These are phyloP conservation scores for Angomonas ambiguus DNA, from an alignment of 208 protist species.

Conservation along the genomic window DNA sequence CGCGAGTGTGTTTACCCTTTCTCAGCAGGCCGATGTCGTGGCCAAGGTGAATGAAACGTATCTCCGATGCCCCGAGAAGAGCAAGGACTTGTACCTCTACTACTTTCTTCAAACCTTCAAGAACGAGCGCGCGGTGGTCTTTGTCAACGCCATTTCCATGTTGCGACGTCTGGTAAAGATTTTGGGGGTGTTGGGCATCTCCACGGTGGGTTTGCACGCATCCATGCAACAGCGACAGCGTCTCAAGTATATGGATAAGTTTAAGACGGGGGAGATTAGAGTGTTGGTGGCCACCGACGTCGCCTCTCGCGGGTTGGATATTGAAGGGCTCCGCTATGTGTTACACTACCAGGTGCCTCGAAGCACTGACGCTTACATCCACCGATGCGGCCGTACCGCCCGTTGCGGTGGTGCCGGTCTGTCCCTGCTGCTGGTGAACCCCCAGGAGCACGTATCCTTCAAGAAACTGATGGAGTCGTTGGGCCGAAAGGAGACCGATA, in stretches of 20 bases:
- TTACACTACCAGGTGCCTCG: constrained; percentile 97
- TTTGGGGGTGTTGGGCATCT: constrained; percentile 82
- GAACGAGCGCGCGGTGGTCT: constrained; percentile 91
- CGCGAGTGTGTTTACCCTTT: constrained; percentile 84
- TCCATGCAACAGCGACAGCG: constrained; percentile 97
- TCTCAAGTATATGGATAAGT: constrained; percentile 96
- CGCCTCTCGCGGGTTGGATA: constrained; percentile 92
- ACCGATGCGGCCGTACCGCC: constrained; percentile 96
- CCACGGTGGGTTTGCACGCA: constrained; percentile 90
- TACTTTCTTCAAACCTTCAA: constrained; percentile 90
- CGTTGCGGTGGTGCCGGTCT: constrained; percentile 83
- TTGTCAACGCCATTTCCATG: constrained; percentile 93
- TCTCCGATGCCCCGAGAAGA: constrained; percentile 89
- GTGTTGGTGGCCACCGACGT: constrained; percentile 93
- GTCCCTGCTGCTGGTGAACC: constrained; percentile 78
- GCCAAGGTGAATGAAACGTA: constrained; percentile 87
- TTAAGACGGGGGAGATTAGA: constrained; percentile 55
- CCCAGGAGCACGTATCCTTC: constrained; percentile 85
- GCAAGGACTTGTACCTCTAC: constrained; percentile 95
- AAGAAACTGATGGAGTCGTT: constrained; percentile 79
- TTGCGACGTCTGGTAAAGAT: constrained; percentile 91
- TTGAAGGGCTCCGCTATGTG: constrained; percentile 94
- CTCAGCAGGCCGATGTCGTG: constrained; percentile 60
- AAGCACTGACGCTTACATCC: constrained; percentile 94
- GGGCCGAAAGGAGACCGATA: constrained; percentile 43